These are phyloP conservation scores for Pleodorina starrii DNA, from an alignment of 139 green algal species.

Conservation along the genomic window DNA sequence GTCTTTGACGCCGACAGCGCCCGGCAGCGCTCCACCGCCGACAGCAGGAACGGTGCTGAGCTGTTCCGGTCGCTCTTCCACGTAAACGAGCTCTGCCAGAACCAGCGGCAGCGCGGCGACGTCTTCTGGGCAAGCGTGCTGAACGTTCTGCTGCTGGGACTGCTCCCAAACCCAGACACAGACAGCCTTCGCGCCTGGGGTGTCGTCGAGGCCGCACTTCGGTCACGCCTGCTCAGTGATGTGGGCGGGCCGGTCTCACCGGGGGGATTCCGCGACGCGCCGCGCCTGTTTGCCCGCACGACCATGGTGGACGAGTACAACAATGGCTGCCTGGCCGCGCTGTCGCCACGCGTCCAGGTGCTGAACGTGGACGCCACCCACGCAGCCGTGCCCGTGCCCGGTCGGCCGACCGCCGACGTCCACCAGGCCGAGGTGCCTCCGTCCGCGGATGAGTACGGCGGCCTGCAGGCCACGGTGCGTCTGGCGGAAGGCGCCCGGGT, in stretches of 20 bases:
- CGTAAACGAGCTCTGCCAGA: not conserved
- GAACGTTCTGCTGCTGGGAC: not conserved
- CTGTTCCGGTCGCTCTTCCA: not conserved
- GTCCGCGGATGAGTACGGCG: conserved; percentile 13
- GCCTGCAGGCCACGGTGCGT: not conserved
- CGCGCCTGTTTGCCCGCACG: conserved; percentile 1
- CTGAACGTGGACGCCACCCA: not conserved
- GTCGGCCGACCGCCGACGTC: not conserved
- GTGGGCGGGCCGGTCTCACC: not conserved
- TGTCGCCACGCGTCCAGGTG: not conserved
- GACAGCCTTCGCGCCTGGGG: not conserved
- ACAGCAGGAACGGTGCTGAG: not conserved
- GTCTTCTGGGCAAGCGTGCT: conserved; percentile 1
- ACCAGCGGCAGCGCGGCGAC: conserved; percentile 34
- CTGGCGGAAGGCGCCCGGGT: conserved; percentile 8
- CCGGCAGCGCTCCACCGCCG: not conserved
- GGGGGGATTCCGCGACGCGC: not conserved
- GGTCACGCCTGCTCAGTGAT: not conserved
- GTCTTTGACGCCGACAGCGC: not conserved
- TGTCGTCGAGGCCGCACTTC: not conserved
- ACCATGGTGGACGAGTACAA: conserved; percentile 8
- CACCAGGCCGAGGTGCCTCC: not conserved
- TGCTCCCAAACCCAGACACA: not conserved
- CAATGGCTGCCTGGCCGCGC: not conserved
- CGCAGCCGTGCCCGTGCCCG: not conserved